Conservation (phyloP, 176 grass and related monocot genomes). For the Avena insularis region DNA sequence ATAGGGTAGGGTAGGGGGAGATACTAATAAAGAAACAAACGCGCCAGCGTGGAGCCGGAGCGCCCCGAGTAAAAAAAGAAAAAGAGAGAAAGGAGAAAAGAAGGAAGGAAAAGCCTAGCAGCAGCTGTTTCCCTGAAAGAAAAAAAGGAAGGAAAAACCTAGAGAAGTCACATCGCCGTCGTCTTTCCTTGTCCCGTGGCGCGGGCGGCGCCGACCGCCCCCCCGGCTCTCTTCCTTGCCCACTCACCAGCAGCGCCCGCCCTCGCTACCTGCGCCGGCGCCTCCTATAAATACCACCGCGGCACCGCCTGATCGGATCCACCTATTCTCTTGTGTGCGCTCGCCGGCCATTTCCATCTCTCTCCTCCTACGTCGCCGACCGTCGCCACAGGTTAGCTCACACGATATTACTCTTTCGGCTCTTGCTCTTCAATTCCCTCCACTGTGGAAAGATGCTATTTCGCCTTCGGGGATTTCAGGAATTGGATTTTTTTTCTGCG, state of each 20-base stretch:
- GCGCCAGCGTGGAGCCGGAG: background rate
- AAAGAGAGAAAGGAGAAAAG: background rate
- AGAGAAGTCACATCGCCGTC: background rate
- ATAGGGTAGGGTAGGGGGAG: background rate
- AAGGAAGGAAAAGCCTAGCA: too few relatives aligned
- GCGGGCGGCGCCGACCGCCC: slow-evolving; percentile 19
- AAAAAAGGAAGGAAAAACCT: background rate
- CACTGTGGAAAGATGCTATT: too few relatives aligned
- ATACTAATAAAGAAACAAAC: background rate
- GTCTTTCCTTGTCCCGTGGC: slow-evolving; percentile 23
- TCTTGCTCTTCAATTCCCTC: too few relatives aligned
- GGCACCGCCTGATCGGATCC: slow-evolving; percentile 7
- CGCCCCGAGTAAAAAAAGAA: background rate
- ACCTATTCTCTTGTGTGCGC: background rate
- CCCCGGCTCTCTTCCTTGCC: background rate
- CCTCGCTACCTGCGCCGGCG: background rate
- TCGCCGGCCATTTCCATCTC: background rate
- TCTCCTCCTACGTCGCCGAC: background rate
- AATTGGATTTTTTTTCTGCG: too few relatives aligned
- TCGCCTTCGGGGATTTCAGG: too few relatives aligned
- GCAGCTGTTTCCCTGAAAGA: background rate
- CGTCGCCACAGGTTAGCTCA: background rate
- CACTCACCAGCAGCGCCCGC: background rate
- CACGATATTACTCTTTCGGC: too few relatives aligned
- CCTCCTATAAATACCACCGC: slow-evolving; percentile 36